Conservation (phyloP, 1,284 basidiomycete genomes). For the Cutaneotrichosporon sp. region DNA sequence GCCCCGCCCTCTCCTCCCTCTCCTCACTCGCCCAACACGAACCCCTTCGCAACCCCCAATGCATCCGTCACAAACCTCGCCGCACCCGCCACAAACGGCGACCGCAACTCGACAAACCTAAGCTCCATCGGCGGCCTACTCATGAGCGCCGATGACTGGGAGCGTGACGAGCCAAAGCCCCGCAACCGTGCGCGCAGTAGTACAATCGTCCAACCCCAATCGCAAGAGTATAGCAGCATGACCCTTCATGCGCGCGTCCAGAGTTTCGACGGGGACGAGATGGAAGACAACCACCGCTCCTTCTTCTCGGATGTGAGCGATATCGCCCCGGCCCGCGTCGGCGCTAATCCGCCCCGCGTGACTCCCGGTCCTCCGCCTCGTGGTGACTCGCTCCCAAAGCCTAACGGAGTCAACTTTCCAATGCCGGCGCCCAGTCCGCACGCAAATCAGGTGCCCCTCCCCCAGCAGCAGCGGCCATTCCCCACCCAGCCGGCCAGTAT, state of each 20-base stretch:
- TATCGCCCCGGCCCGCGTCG: background rate
- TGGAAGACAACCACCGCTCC: conserved; percentile 2
- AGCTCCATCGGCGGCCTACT: conserved; percentile 25
- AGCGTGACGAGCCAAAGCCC: conserved; percentile 3
- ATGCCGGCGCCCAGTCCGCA: conserved; percentile 3
- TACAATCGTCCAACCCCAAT: conserved; percentile 1
- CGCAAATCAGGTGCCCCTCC: background rate
- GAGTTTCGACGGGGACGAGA: background rate
- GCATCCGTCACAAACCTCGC: background rate
- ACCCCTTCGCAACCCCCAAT: conserved; percentile 7
- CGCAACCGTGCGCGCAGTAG: conserved; percentile 4
- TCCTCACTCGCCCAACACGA: background rate
- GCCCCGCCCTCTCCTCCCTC: background rate
- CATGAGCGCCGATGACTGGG: conserved; percentile 2
- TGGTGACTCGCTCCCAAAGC: background rate
- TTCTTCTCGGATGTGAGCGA: conserved; percentile 1
- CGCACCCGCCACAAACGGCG: background rate
- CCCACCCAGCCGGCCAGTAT: background rate
- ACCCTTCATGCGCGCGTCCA: conserved; percentile 16
- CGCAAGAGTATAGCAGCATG: conserved; percentile 1
- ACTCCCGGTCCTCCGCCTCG: background rate
- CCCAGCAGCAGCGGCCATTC: background rate
- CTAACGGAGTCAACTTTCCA: conserved; percentile 10
- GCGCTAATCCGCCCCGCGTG: background rate
- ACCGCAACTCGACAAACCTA: conserved; percentile 20